phyloP scores from a whole-genome alignment of 768 basidiomycete genomes.

The Pisolithus albus region DNA sequence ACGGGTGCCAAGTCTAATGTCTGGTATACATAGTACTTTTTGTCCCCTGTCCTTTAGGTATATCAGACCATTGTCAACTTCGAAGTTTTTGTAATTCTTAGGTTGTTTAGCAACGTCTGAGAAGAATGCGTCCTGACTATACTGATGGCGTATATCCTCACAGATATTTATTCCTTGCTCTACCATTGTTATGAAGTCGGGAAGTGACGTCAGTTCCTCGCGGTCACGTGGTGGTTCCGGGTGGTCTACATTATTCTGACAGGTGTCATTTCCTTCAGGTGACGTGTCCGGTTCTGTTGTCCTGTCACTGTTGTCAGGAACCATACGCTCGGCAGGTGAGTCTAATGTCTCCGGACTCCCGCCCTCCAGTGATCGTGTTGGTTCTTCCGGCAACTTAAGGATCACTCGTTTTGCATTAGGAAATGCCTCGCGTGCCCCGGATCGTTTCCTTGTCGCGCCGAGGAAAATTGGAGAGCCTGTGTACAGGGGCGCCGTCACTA shows the following conservation, averaged over 20 bases:
- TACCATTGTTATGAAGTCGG: slow-evolving; percentile 7
- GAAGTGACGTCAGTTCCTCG: not conserved
- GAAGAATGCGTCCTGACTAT: slow-evolving; percentile 22
- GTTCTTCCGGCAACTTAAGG: not conserved
- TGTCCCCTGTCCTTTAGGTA: slow-evolving; percentile 11
- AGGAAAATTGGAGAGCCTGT: slow-evolving; percentile 10
- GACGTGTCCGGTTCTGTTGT: not conserved
- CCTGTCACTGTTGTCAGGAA: too few species aligned
- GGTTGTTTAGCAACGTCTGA: slow-evolving; percentile 9
- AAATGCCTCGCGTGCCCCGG: not conserved
- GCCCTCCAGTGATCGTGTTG: slow-evolving; percentile 1
- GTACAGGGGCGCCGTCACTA: slow-evolving; percentile 7
- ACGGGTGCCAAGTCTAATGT: not conserved
- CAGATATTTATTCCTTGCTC: slow-evolving; percentile 9
- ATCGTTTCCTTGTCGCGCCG: not conserved
- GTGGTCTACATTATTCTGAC: not conserved
- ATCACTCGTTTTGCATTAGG: not conserved
- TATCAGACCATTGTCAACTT: slow-evolving; percentile 7
- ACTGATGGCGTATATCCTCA: slow-evolving; percentile 5
- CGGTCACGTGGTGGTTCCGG: not conserved
- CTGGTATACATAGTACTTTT: slow-evolving; percentile 16
- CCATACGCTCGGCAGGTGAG: not conserved
- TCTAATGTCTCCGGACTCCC: not conserved
- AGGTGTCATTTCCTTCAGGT: not conserved
- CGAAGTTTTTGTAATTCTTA: slow-evolving; percentile 19